A percentile compares a stretch with the other conserved stretches of the same genome.
Evolutionary conservation across 1,284 basidiomycete species (phyloP).

Genomic region (Moniliophthora roreri): DNA sequence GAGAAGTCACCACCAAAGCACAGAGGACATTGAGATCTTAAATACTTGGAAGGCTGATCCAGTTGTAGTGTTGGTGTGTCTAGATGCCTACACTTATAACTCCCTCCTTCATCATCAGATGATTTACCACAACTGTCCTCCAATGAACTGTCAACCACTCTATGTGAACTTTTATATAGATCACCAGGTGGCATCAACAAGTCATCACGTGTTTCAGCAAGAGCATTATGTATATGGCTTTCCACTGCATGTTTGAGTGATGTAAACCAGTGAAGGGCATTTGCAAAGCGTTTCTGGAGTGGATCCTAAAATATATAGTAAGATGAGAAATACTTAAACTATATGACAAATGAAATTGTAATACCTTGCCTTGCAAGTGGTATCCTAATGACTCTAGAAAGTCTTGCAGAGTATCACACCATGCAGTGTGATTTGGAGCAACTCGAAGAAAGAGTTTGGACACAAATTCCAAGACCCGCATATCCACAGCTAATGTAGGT

Average conservation of each 20-base stretch:
- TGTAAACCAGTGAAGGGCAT: constrained; percentile 8
- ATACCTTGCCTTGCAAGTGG: constrained; percentile 1
- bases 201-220: not conserved
- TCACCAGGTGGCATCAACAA: too few relatives aligned
- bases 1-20: constrained; percentile 4
- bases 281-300: constrained; percentile 4
- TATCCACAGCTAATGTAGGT: constrained; percentile 4
- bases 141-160: too few relatives aligned
- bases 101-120: too few relatives aligned
- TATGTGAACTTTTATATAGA: too few relatives aligned
- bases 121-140: too few relatives aligned
- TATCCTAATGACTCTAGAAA: constrained; percentile 7
- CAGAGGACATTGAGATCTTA: constrained; percentile 5
- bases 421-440: constrained; percentile 8
- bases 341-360: not conserved
- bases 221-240: too few relatives aligned
- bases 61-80: too few relatives aligned
- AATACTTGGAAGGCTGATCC: not conserved
- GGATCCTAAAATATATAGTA: not conserved
- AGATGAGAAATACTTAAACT: not conserved
- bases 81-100: too few relatives aligned
- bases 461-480: constrained; percentile 2
- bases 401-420: constrained; percentile 4
- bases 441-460: constrained; percentile 2
- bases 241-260: too few relatives aligned